Percentiles rank a stretch among this genome's conserved stretches.
phyloP scores from a whole-genome alignment of 805 yeast species.

The Babjeviella inositovora region DNA sequence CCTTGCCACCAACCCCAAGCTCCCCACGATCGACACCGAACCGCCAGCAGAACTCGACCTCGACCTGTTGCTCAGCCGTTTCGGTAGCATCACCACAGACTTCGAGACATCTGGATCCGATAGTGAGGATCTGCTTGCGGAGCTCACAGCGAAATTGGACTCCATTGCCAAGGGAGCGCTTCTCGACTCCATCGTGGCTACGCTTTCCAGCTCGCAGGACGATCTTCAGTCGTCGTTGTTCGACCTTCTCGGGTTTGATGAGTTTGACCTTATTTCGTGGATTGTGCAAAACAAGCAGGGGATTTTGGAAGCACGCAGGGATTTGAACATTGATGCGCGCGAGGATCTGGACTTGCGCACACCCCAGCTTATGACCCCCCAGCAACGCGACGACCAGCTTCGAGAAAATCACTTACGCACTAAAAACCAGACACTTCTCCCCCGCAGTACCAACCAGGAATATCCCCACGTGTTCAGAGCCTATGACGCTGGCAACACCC shows the following conservation, averaged over 20 bases:
- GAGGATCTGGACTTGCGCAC: constrained; percentile 3
- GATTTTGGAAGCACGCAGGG: constrained; percentile 5
- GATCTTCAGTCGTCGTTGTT: constrained; percentile 57
- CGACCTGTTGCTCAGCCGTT: neutral
- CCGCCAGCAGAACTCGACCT: constrained; percentile 1
- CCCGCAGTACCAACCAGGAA: constrained; percentile 24
- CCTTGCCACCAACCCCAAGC: constrained; percentile 6
- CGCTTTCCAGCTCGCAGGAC: too few relatives aligned
- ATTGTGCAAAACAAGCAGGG: constrained; percentile 29
- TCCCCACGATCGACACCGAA: constrained; percentile 19
- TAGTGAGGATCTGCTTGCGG: constrained; percentile 7
- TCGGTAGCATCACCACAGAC: constrained; percentile 1
- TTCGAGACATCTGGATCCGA: neutral
- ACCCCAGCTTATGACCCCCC: constrained; percentile 32
- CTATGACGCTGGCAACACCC: constrained; percentile 46
- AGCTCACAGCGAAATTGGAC: constrained; percentile 14
- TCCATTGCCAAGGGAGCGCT: constrained; percentile 22
- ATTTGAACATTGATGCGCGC: constrained; percentile 1
- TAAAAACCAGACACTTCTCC: constrained; percentile 28
- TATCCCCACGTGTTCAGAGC: constrained; percentile 84
- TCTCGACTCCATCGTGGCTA: too few relatives aligned
- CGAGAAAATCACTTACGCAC: constrained; percentile 29
- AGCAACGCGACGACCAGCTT: constrained; percentile 37
- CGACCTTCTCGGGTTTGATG: constrained; percentile 76
- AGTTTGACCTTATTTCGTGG: constrained; percentile 61